Evolutionary conservation across 495 filamentous ascomycete species (phyloP), one percentile per base, ranked within the genome.

Genomic region (Hypoxylon rickii): DNA sequence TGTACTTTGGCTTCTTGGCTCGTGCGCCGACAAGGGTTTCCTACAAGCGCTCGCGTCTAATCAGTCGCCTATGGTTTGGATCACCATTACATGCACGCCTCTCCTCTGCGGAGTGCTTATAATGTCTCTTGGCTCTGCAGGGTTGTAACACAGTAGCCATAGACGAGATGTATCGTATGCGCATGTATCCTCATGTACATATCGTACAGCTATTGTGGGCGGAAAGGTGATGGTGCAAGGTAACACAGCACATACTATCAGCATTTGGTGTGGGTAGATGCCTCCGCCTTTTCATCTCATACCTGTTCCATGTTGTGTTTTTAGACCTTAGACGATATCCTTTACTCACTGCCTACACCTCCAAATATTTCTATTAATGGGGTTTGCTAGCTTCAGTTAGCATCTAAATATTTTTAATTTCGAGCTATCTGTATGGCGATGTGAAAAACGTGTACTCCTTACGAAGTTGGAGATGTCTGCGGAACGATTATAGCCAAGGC

Each of bases 1-100:
- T 13, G 24, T 29, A 17, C 26, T 42, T 31, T 46, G 37, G 33
- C n/a, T 24, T 34, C 41, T 52, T 62, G 43, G 58, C 47, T 62
- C 29, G 55, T 52, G 49, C 56, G 17, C 26, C 29, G 37, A 49
- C 42, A 39, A 29, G 43, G 43, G 38, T 39, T 13, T 32, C 20
- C 18, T 26, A 33, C 59, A 58, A 54, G 53, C 59, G 53, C 59
- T 63, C 47, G 59, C 59, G 59, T 58, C 49, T 63, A 63, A 63
- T 63, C 54, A 53, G 33, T 63, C 53, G 59, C 53, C 38, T 58
- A n/a, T 13, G 16, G 34, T 42, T 29, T 11, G 3, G 3, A n/a
- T n/a, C n/a, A n/a, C n/a, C n/a, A n/a, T n/a, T n/a, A n/a, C n/a
- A n/a, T n/a, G n/a, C n/a, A n/a, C n/a, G n/a, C n/a, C n/a, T n/a